Percentiles rank a stretch among this genome's conserved stretches.
phyloP scores from a whole-genome alignment of 2,329 filamentous ascomycete species.

The Endoconidiophora laricicola region DNA sequence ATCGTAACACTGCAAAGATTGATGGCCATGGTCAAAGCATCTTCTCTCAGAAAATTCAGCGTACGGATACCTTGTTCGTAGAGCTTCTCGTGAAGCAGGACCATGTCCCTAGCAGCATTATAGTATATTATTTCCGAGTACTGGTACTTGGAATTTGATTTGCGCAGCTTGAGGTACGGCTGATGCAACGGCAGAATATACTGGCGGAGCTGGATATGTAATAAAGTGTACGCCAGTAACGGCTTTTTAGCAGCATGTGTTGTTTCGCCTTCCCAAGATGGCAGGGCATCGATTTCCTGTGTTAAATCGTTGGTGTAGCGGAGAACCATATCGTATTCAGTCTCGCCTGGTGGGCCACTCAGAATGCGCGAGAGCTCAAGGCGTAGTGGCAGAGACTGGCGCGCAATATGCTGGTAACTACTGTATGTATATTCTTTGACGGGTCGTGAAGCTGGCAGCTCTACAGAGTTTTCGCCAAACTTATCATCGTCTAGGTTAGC shows the following conservation, averaged over 20 bases:
- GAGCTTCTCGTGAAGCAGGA: constrained; percentile 43
- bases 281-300: constrained; percentile 42
- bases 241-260: constrained; percentile 31
- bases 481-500: constrained; percentile 41
- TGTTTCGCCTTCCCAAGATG: constrained; percentile 33
- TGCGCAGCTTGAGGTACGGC: constrained; percentile 41
- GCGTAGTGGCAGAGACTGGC: constrained; percentile 38
- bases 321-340: constrained; percentile 46
- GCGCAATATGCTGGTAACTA: constrained; percentile 40
- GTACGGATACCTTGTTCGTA: constrained; percentile 41
- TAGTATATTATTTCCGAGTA: constrained; percentile 48
- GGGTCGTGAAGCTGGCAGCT: constrained; percentile 34
- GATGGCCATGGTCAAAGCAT: constrained; percentile 41
- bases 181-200: constrained; percentile 47
- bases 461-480: constrained; percentile 35
- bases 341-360: constrained; percentile 35
- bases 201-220: constrained; percentile 43
- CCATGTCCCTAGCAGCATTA: constrained; percentile 43
- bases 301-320: constrained; percentile 44
- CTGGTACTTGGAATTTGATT: constrained; percentile 43
- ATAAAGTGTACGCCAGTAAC: constrained; percentile 39
- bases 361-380: constrained; percentile 40
- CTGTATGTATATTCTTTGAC: constrained; percentile 38
- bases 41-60: constrained; percentile 43
- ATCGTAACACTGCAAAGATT: constrained; percentile 45